Base-by-base conservation (phyloP, 257 asterid species). In the Solanum neorickii region DNA sequence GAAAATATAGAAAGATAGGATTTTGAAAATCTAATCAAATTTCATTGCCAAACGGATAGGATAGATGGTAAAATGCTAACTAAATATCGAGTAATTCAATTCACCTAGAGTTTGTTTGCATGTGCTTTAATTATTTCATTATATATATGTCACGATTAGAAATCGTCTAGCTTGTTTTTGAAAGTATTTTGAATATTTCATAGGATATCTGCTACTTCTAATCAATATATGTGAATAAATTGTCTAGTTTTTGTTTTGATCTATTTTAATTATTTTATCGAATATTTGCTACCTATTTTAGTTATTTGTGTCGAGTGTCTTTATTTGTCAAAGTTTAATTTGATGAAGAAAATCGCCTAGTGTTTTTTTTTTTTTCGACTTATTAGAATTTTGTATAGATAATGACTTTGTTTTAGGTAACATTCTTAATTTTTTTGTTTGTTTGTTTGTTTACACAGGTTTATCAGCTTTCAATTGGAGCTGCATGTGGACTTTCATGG, bases 401-500 rank as follows among this genome's bases (percentile, higher is more conserved):
- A 2, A 72, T 35, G 5, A 39, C 20, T 74, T 74, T 14, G 39
- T 25, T 78, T 78, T 12, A 76, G 83, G 12, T n/a, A 59, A 41
- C 35, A 59, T 1, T 78, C 23, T 73, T 1, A 52, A n/a, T 72
- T 27, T 46, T 66, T 68, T 33, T 33, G 35, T 33, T 33, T 62
- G 7, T 37, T 5, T 16, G 3, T 21, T 59, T 27, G 7, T 25
- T 72, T 37, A 37, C 16, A 6, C 83, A 95, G 98, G 98, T 96
- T 2, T 96, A 94, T 89, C 98, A 96, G 89, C 94, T 96, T 69
- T 96, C 99, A 15, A 95, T 96, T 47, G 99, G 99, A 83, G 99
- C 99, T 92, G 98, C 99, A 90, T 96, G 99, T 87, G 99, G 98
- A 25, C 94, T 96, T 27, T 96, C 99, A 7, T 96, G 99, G 99